These are phyloP conservation scores for Cucurbita maxima DNA, from an alignment of 306 rosid species.

Conservation along the genomic window DNA sequence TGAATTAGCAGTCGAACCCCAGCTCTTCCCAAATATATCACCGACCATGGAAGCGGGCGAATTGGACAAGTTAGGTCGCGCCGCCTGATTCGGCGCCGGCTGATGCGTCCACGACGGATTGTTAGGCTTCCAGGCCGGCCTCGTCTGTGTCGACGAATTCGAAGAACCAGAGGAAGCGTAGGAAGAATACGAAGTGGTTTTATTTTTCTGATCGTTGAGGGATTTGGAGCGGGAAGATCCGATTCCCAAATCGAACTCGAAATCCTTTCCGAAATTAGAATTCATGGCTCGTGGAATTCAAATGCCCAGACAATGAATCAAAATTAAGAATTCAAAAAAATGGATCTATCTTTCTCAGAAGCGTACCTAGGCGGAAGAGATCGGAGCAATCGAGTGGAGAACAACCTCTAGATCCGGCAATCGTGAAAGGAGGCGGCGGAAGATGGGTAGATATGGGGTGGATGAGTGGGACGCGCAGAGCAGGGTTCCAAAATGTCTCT, in stretches of 20 bases:
- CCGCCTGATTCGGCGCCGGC: slow-evolving; percentile 31
- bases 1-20: slow-evolving; percentile 47
- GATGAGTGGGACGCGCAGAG: background rate
- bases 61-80: slow-evolving; percentile 24
- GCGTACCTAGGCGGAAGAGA: slow-evolving; percentile 8
- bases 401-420: background rate
- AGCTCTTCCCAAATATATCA: slow-evolving; percentile 74
- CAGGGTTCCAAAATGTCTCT: slow-evolving; percentile 1
- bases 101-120: slow-evolving; percentile 82
- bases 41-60: slow-evolving; percentile 77
- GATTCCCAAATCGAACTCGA: slow-evolving; percentile 80
- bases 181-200: slow-evolving; percentile 22
- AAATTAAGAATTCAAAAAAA: background rate
- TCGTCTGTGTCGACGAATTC: slow-evolving; percentile 21
- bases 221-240: slow-evolving; percentile 66
- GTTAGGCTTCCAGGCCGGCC: slow-evolving; percentile 52
- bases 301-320: background rate
- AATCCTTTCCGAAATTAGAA: slow-evolving; percentile 38
- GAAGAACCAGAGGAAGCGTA: slow-evolving; percentile 15
- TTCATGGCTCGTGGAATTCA: slow-evolving; percentile 22
- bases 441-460: background rate
- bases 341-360: background rate
- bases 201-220: slow-evolving; percentile 76
- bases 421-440: background rate
- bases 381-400: background rate